Evolutionary conservation across 306 rosid species (phyloP), one percentile per base, ranked within the genome.

Genomic region (Lablab purpureus): DNA sequence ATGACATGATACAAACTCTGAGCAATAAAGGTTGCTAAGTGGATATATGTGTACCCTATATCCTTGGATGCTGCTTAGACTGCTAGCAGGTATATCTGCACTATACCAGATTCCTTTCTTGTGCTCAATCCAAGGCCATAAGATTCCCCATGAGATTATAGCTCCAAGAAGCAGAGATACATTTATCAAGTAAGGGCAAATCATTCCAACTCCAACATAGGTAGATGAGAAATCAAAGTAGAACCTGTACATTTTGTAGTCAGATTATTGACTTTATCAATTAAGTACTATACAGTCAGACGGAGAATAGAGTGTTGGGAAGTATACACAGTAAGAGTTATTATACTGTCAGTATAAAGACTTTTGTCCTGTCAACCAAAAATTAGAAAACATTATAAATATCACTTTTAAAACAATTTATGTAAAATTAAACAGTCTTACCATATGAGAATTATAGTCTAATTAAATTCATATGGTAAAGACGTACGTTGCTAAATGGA

Each of bases 141-240:
- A 66, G 51, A 87, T 41, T 67, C 87, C 93, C 97, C 97, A 92
- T 40, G 97, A 92, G 41, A 92, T 22, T 37, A 92, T 15, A 22
- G 94, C 87, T 64, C 97, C 94, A 75, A 92, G 12, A 51, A 92
- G 88, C 86, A 90, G 71, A 55, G 91, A 92, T 54, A 77, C 19
- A 32, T 92, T 92, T 15, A 90, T 83, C 82, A 88, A 84, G 84
- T 78, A 84, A 19, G 94, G 94, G 87, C 94, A 87, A 27, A 92
- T 88, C 89, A 90, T 88, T 77, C 94, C 97, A 25, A 88, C 90
- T 30, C 97, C 97, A 60, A 90, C 90, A 50, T 92, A 92, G 8
- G 97, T 92, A 22, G 87, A 49, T 40, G 97, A 92, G 73, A 90
- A 90, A 84, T 88, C 92, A 74, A 92, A 92, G 86, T 84, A 92